Evolutionary conservation across 345 rosid species (phyloP).

Genomic region (Acer negundo): DNA sequence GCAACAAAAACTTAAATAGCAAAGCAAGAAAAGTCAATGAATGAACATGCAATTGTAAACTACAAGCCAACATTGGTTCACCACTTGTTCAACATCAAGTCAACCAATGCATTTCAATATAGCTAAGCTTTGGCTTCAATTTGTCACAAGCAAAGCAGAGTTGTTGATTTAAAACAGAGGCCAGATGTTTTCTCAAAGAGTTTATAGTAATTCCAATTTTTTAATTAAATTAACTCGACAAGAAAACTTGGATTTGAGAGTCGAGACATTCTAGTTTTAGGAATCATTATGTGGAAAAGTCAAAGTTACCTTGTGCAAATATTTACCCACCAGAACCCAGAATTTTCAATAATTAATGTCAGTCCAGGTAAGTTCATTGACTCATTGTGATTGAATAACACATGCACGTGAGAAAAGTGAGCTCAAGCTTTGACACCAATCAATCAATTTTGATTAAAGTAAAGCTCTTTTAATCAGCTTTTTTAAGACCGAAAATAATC

Average conservation of each 20-base stretch:
- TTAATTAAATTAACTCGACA: not conserved
- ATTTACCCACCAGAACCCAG: not conserved
- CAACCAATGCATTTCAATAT: too few species aligned
- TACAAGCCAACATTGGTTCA: too few species aligned
- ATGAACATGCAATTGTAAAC: too few species aligned
- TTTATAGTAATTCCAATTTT: not conserved
- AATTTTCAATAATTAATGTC: not conserved
- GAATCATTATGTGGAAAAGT: not conserved
- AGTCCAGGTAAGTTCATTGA: not conserved
- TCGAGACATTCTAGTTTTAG: not conserved
- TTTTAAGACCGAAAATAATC: not conserved
- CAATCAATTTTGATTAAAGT: too few species aligned
- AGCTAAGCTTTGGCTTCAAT: too few species aligned
- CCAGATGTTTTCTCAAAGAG: too few species aligned
- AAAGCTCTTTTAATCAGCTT: not conserved
- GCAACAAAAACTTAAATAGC: not conserved
- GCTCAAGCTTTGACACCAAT: not conserved
- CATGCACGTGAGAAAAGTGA: not conserved
- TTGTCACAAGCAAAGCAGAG: too few species aligned
- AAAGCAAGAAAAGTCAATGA: not conserved
- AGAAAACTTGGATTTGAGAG: not conserved
- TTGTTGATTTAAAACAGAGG: too few species aligned
- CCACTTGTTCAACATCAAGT: too few species aligned
- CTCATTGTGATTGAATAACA: not conserved
- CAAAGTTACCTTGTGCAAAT: not conserved